Conservation (phyloP, 345 rosid genomes). For the Rubroshorea leprosula region DNA sequence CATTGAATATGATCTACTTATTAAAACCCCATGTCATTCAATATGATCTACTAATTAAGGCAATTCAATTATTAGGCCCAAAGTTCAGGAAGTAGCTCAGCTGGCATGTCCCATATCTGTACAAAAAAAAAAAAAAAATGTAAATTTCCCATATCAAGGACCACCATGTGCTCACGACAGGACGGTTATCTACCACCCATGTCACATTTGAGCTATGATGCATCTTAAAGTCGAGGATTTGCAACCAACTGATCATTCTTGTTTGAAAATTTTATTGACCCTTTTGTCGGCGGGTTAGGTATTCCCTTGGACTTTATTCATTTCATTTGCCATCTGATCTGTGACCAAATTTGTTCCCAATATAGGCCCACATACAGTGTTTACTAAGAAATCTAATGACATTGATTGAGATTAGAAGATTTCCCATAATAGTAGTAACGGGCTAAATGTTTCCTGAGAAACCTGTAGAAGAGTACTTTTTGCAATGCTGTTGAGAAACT, state of each 20-base stretch:
- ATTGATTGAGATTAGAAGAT: neutral
- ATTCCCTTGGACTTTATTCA: neutral
- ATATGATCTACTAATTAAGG: neutral
- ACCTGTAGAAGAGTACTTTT: no score
- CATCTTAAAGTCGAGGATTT: neutral
- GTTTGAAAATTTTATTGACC: no score
- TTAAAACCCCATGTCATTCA: neutral
- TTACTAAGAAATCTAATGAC: neutral
- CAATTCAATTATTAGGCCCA: neutral
- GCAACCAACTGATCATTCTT: no score
- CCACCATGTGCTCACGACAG: neutral
- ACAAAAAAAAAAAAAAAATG: no score
- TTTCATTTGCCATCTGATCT: neutral
- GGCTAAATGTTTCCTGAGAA: neutral
- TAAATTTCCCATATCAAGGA: neutral
- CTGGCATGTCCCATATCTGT: neutral
- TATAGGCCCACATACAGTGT: neutral
- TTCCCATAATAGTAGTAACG: neutral
- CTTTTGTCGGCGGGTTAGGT: constrained; percentile 1
- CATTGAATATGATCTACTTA: no score
- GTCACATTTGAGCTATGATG: neutral
- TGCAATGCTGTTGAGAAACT: no score
- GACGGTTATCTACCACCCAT: neutral
- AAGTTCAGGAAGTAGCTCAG: neutral
- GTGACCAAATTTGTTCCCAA: neutral